Conservation (phyloP, 345 rosid genomes). For the Pugionium cornutum region DNA sequence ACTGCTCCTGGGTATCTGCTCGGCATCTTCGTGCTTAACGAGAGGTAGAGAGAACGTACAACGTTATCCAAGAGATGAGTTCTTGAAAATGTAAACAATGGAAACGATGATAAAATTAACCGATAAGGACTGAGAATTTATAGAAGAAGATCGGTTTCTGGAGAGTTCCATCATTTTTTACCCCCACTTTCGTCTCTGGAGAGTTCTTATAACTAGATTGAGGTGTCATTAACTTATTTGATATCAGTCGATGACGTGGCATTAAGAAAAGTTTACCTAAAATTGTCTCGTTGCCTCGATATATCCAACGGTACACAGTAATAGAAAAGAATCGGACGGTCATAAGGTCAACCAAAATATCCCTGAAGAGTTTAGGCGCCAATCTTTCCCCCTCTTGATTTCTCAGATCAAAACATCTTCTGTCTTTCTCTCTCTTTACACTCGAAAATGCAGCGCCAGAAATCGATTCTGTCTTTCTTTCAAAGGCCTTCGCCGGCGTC, state of each 20-base stretch:
- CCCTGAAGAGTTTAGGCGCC: slow-evolving; percentile 9
- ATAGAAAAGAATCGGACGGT: slow-evolving; percentile 28
- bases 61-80: neutral
- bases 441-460: slow-evolving; percentile 76
- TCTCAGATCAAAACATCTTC: neutral
- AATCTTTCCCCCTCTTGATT: slow-evolving; percentile 32
- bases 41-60: too few relatives aligned
- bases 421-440: neutral
- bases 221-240: slow-evolving; percentile 28
- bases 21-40: slow-evolving; percentile 48
- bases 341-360: slow-evolving; percentile 11
- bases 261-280: neutral
- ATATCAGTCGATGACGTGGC: slow-evolving; percentile 22
- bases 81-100: neutral
- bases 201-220: neutral
- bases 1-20: slow-evolving; percentile 64
- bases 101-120: neutral
- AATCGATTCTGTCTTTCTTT: slow-evolving; percentile 71
- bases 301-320: slow-evolving; percentile 27
- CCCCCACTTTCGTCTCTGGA: slow-evolving; percentile 29
- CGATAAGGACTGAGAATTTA: neutral
- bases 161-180: slow-evolving; percentile 43
- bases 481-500: slow-evolving; percentile 55
- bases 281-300: neutral
- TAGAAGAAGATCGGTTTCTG: slow-evolving; percentile 30